Evolutionary conservation across 768 basidiomycete species (phyloP).

Genomic region (Podaxis mareebaensis): DNA sequence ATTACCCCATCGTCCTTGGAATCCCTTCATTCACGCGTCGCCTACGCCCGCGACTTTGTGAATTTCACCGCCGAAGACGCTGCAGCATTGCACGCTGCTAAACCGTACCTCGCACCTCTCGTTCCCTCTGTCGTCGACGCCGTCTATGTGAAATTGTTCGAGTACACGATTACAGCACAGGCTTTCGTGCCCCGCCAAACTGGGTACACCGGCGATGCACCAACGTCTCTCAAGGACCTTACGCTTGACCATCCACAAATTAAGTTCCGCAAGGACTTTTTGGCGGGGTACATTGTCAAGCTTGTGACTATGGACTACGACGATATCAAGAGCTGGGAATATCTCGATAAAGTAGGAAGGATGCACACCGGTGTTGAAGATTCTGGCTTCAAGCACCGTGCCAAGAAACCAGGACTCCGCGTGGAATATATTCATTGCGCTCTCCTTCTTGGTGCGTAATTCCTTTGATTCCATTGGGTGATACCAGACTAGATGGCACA

Average conservation of each 20-base stretch:
- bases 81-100: constrained; percentile 40
- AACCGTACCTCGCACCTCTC: constrained; percentile 40
- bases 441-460: constrained; percentile 29
- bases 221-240: constrained; percentile 39
- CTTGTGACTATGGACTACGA: constrained; percentile 47
- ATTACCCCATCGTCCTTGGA: constrained; percentile 27
- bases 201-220: constrained; percentile 42
- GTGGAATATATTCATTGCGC: constrained; percentile 42
- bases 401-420: constrained; percentile 31
- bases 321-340: constrained; percentile 42
- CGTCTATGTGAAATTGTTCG: constrained; percentile 44
- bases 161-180: constrained; percentile 43
- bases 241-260: constrained; percentile 45
- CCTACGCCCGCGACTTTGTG: constrained; percentile 47
- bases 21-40: constrained; percentile 37
- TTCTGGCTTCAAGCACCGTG: not conserved
- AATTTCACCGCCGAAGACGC: constrained; percentile 43
- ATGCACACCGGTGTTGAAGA: constrained; percentile 44
- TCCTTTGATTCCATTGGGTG: not conserved
- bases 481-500: not conserved
- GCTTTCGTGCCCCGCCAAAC: constrained; percentile 37
- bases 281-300: constrained; percentile 34
- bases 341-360: constrained; percentile 46
- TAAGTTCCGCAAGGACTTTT: constrained; percentile 44
- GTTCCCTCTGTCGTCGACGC: constrained; percentile 45